Evolutionary conservation across 2,329 filamentous ascomycete genomes (phyloP).

Genomic region (Pseudogymnoascus sp.): DNA sequence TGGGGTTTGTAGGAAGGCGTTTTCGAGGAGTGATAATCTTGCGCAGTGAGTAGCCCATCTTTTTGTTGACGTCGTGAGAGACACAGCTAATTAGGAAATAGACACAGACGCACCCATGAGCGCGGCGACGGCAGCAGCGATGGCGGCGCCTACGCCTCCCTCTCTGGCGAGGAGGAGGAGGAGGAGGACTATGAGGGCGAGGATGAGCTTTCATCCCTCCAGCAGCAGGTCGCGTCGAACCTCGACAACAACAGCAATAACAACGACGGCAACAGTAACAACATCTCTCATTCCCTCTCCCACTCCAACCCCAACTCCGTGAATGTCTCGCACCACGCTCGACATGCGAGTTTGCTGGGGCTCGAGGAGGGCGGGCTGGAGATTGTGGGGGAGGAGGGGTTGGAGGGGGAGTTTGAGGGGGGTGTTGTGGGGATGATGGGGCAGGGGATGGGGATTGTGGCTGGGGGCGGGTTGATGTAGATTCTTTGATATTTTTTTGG

Average conservation of each 20-base stretch:
- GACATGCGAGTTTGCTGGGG: not conserved
- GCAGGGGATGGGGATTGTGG: not conserved
- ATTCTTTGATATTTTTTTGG: not conserved
- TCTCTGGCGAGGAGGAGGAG: conserved; percentile 70
- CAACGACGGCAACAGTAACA: too few relatives aligned
- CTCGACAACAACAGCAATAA: conserved; percentile 33
- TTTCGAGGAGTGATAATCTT: conserved; percentile 96
- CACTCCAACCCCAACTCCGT: not conserved
- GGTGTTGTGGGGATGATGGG: not conserved
- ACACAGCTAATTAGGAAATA: conserved; percentile 24
- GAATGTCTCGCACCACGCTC: too few relatives aligned
- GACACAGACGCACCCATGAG: conserved; percentile 76
- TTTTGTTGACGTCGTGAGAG: too few relatives aligned
- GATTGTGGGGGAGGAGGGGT: not conserved
- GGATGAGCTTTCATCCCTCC: conserved; percentile 71
- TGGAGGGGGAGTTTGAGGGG: not conserved
- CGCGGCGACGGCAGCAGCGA: conserved; percentile 50
- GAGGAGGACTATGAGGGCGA: conserved; percentile 77
- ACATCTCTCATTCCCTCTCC: too few relatives aligned
- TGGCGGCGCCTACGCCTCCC: conserved; percentile 48
- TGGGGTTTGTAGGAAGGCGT: conserved; percentile 96
- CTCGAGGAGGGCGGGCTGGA: not conserved
- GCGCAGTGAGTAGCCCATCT: conserved; percentile 64
- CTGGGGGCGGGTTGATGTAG: not conserved
- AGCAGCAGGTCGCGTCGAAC: conserved; percentile 62